These are phyloP conservation scores for Paratinospora sagittata DNA, from an alignment of 164 flowering plant genomes.

Conservation along the genomic window DNA sequence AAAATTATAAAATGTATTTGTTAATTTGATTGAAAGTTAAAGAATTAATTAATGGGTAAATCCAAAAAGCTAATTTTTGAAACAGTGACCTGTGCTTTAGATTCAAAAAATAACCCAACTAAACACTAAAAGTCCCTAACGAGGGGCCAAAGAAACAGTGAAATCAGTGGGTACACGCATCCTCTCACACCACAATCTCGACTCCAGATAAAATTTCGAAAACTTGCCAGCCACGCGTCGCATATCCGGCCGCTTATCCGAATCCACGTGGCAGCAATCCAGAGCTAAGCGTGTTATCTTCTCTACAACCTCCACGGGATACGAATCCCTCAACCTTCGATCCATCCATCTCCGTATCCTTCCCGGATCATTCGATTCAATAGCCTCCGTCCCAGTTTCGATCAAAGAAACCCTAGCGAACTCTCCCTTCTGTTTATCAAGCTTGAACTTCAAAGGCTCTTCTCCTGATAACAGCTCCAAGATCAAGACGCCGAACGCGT, in stretches of 20 bases:
- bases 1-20: too few relatives aligned
- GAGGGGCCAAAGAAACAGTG: constrained; percentile 49
- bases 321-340: constrained; percentile 66
- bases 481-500: constrained; percentile 69
- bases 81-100: too few relatives aligned
- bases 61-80: too few relatives aligned
- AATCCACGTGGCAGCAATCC: constrained; percentile 62
- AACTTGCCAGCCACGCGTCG: constrained; percentile 41
- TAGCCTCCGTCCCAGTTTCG: constrained; percentile 48
- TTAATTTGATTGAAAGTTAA: too few relatives aligned
- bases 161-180: constrained; percentile 37
- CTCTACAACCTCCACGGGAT: constrained; percentile 66
- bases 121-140: constrained; percentile 18
- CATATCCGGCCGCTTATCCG: constrained; percentile 65
- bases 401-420: constrained; percentile 45
- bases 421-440: constrained; percentile 35
- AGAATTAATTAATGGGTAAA: too few relatives aligned
- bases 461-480: constrained; percentile 65
- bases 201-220: constrained; percentile 57
- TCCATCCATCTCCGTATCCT: constrained; percentile 65
- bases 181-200: constrained; percentile 45
- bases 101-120: too few relatives aligned
- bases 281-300: constrained; percentile 46
- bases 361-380: constrained; percentile 27
- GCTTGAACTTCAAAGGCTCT: constrained; percentile 42